A percentile compares a stretch with the other conserved stretches of the same genome.
These are phyloP conservation scores for Ceratobasidium sp. DNA, from an alignment of 1,284 basidiomycete species.

Conservation along the genomic window DNA sequence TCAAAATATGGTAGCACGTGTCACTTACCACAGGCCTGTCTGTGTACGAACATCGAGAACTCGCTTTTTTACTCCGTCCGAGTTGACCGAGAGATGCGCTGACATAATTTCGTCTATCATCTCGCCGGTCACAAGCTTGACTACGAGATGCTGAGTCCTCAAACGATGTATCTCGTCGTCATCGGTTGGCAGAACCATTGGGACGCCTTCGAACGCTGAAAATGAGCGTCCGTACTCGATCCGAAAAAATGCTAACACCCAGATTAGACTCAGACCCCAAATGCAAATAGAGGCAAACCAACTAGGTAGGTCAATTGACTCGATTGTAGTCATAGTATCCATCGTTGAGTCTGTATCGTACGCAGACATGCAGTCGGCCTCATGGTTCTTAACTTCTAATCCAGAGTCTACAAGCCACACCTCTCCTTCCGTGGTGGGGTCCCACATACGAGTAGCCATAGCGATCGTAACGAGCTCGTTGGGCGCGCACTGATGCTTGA, in stretches of 20 bases:
- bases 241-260: constrained; percentile 40
- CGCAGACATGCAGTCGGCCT: neutral
- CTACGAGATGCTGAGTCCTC: constrained; percentile 38
- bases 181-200: constrained; percentile 40
- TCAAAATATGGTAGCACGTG: no score
- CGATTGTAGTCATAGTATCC: neutral
- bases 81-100: neutral
- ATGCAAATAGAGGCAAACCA: neutral
- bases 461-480: neutral
- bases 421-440: neutral
- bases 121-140: constrained; percentile 40
- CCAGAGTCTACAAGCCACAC: constrained; percentile 8
- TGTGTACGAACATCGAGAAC: constrained; percentile 44
- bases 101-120: constrained; percentile 1
- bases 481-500: neutral
- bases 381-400: neutral
- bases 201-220: constrained; percentile 38
- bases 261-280: neutral
- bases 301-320: neutral
- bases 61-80: constrained; percentile 16
- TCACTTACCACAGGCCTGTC: constrained; percentile 42
- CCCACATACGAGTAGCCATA: constrained; percentile 16
- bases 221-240: constrained; percentile 41
- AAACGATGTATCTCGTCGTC: constrained; percentile 40
- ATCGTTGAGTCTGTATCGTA: constrained; percentile 1